Conservation (phyloP, 169 alveolate species). For the Plasmodium yoelii region DNA sequence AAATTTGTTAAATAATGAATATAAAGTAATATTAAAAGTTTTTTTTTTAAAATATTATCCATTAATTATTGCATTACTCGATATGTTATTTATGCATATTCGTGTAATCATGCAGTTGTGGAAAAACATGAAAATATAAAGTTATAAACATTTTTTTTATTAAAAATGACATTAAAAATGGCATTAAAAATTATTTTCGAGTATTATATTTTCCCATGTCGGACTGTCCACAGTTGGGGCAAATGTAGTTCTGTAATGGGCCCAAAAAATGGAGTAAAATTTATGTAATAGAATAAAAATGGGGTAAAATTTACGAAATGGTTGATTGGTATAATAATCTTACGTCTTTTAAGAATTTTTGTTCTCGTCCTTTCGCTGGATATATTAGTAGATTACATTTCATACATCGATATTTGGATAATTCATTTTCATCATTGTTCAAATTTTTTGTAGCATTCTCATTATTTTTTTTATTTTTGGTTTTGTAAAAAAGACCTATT, state of each 20-base stretch:
- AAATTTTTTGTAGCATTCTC: neutral
- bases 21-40: neutral
- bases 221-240: slow-evolving; percentile 68
- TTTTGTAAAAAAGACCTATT: slow-evolving; percentile 15
- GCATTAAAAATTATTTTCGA: slow-evolving; percentile 7
- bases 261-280: neutral
- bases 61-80: neutral
- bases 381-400: slow-evolving; percentile 84
- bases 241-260: slow-evolving; percentile 27
- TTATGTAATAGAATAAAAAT: neutral
- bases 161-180: neutral
- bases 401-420: slow-evolving; percentile 79
- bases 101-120: neutral
- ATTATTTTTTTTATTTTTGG: neutral
- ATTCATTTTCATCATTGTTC: neutral
- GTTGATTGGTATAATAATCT: slow-evolving; percentile 13
- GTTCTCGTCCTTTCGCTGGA: slow-evolving; percentile 86
- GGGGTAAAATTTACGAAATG: too few relatives aligned
- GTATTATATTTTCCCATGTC: slow-evolving; percentile 46
- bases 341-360: slow-evolving; percentile 82
- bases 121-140: neutral
- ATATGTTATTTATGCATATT: neutral
- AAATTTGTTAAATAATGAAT: slow-evolving; percentile 1
- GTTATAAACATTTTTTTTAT: neutral
- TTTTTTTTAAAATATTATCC: too few relatives aligned